Conservation (phyloP, 2,329 filamentous ascomycete species). For the Aspergillus terreus region DNA sequence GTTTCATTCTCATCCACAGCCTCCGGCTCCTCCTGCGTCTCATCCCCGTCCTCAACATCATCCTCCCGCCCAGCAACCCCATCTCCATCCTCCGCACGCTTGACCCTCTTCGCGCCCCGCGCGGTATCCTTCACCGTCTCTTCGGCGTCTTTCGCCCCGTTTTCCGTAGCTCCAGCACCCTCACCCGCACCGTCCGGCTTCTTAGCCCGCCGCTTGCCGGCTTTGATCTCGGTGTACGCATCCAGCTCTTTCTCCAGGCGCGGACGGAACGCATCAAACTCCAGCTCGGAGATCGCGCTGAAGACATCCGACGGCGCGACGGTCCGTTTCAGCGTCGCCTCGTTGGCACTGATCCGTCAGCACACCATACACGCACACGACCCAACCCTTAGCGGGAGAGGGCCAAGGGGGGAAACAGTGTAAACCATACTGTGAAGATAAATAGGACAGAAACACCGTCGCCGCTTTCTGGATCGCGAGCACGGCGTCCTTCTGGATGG, state of each 20-base stretch:
- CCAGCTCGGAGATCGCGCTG: constrained; percentile 56
- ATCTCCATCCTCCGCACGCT: constrained; percentile 20
- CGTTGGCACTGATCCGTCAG: constrained; percentile 49
- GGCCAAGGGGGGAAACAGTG: background rate
- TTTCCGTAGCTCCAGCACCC: constrained; percentile 13
- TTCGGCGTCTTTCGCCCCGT: constrained; percentile 7
- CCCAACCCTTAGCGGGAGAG: no score
- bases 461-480: constrained; percentile 62
- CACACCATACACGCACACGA: no score
- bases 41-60: constrained; percentile 25
- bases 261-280: constrained; percentile 57
- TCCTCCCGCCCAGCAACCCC: constrained; percentile 14
- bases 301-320: constrained; percentile 60
- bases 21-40: constrained; percentile 22
- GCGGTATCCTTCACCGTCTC: constrained; percentile 16
- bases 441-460: constrained; percentile 64
- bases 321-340: constrained; percentile 60
- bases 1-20: constrained; percentile 23
- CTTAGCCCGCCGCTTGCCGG: constrained; percentile 44
- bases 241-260: constrained; percentile 58
- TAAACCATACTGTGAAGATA: constrained; percentile 53
- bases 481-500: constrained; percentile 63
- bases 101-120: constrained; percentile 15
- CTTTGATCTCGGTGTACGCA: constrained; percentile 42
- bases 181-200: constrained; percentile 31